These are phyloP conservation scores for Dianthus caryophyllus DNA, from an alignment of 148 eudicot species.

Conservation along the genomic window DNA sequence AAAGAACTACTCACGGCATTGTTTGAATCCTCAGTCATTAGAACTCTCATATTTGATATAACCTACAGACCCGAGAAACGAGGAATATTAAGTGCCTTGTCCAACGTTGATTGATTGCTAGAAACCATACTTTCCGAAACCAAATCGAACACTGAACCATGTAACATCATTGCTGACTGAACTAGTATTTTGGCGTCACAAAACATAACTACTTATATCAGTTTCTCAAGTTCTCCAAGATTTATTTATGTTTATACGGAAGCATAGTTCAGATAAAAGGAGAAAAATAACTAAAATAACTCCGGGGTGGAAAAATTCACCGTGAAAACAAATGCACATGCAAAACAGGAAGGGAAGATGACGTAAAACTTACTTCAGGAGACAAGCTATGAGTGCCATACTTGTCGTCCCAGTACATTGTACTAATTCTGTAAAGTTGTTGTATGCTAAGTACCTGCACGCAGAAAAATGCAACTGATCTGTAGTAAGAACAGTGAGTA, in stretches of 20 bases:
- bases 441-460: conserved; percentile 78
- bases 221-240: not conserved
- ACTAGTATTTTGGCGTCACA: not conserved
- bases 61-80: conserved; percentile 37
- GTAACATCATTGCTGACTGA: not conserved
- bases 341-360: not conserved
- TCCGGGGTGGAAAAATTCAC: not conserved
- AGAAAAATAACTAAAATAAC: not conserved
- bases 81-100: not conserved
- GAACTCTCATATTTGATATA: conserved; percentile 70
- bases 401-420: conserved; percentile 98
- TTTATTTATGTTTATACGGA: not conserved
- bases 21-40: conserved; percentile 84
- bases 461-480: conserved; percentile 23
- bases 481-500: conserved; percentile 18
- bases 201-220: not conserved
- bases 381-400: conserved; percentile 91
- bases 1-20: conserved; percentile 79
- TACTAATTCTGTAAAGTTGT: conserved; percentile 90
- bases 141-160: too few species aligned
- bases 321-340: conserved; percentile 2
- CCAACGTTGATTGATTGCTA: not conserved
- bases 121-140: not conserved
- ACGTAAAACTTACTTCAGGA: conserved; percentile 57
- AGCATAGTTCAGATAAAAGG: not conserved